A percentile compares a stretch with the other conserved stretches of the same genome.
Conservation (phyloP, 306 rosid species). For the Boehmeria nivea region DNA sequence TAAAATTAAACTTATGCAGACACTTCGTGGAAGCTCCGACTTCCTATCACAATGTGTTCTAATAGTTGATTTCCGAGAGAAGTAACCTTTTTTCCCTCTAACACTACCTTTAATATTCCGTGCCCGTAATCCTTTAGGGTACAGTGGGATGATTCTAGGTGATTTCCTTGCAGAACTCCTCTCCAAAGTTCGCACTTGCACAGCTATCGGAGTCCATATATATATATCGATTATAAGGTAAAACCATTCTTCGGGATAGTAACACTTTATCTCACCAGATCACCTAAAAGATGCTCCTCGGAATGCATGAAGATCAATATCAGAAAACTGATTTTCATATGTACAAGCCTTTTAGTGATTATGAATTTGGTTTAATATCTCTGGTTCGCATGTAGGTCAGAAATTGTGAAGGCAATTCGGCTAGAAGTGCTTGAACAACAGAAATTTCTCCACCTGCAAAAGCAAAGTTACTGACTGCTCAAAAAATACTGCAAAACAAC, state of each 20-base stretch:
- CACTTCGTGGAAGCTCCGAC: not conserved
- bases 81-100: too few species aligned
- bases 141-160: not conserved
- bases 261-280: not conserved
- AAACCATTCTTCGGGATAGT: too few species aligned
- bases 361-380: slow-evolving; percentile 61
- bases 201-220: not conserved
- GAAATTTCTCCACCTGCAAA: slow-evolving; percentile 84
- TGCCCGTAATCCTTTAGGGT: not conserved
- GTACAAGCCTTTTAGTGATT: slow-evolving; percentile 40
- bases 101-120: not conserved
- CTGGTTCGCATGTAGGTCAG: slow-evolving; percentile 81
- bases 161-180: not conserved
- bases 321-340: slow-evolving; percentile 27
- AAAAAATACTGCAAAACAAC: not conserved
- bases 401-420: slow-evolving; percentile 90
- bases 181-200: not conserved
- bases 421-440: slow-evolving; percentile 91
- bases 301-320: slow-evolving; percentile 29
- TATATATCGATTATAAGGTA: too few species aligned
- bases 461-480: slow-evolving; percentile 3
- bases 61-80: not conserved
- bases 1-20: not conserved
- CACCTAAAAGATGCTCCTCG: slow-evolving; percentile 11
- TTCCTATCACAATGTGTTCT: not conserved